Base-by-base conservation (phyloP, 129 eudicot genomes). In the Flaveria bidentis region DNA sequence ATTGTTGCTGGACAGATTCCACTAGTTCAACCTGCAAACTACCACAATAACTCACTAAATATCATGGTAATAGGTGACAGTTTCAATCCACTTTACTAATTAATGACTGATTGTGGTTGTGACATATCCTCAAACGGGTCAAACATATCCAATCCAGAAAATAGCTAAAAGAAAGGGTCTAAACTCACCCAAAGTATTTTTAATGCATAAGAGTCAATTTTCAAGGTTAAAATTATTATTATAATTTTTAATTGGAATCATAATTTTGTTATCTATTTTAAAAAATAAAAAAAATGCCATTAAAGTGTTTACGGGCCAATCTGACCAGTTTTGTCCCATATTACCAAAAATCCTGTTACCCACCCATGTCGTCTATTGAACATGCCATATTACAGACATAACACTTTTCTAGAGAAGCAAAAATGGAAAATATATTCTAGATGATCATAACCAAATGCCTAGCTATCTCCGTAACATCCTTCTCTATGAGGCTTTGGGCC, bases 11-110 rank as follows among this genome's bases (percentile, higher is more conserved):
- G 58, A 85, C 86, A 73, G 75, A 81, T 88, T 85, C 88, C 77
- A 93, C 98, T 63, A 93, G 73, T 80, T 88, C 97, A 79, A 93
- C 96, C 98, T 93, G 84, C 52, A 55, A 28, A 76, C 28, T 74
- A 69, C 67, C 67, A 72, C 36, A 20, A 17, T 71, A 70, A 83
- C 67, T 60, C 15, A 58, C 67, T 39, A 78, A 30, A 58, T 25
- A 58, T 78, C 52, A 72, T 28, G 66, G 25, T 2, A 8, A 60
- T 11, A 23, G 66, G 15, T 12, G 66, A 60, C 66, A 25, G 13
- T 13, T 60, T 60, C 66, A 1, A 55, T 12, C 61, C 26, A 22
- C 64, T 22, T 56, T 4, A 30, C 36, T 30, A 3, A 4, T 30
- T 3, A 30, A 30, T 30, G 36, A 30, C 36, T 30, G 36, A 30